phyloP scores from a whole-genome alignment of 306 rosid genomes.

The Quercus parvula region DNA sequence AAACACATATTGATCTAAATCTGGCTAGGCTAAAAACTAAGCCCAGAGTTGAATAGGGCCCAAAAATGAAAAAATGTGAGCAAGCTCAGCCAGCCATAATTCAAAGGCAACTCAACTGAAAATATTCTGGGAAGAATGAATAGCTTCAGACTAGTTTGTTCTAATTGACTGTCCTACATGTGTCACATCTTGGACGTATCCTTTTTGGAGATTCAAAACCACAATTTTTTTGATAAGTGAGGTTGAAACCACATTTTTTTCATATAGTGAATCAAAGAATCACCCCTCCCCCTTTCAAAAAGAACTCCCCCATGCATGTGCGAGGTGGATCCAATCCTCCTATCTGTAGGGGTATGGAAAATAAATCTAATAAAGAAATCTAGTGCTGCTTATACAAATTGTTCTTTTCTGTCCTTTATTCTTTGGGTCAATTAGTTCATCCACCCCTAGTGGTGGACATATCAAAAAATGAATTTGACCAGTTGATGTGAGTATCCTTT shows the following conservation, averaged over 20 bases:
- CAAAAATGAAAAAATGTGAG: neutral
- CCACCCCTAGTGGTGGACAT: neutral
- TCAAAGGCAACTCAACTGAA: no score
- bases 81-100: no score
- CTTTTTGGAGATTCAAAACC: slow-evolving; percentile 1
- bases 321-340: neutral
- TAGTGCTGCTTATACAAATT: neutral
- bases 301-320: no score
- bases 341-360: neutral
- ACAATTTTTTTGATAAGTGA: neutral
- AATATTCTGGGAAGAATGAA: neutral
- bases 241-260: neutral
- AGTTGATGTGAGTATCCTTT: neutral
- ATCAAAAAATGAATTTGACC: neutral
- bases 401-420: neutral
- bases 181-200: neutral
- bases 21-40: neutral
- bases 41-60: neutral
- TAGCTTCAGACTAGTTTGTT: neutral
- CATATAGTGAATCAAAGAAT: neutral
- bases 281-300: neutral
- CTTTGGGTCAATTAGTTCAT: neutral
- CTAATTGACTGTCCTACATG: neutral
- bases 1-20: neutral
- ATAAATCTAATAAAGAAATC: neutral